phyloP scores from a whole-genome alignment of 768 basidiomycete species.

The Hypsizygus marmoreus region DNA sequence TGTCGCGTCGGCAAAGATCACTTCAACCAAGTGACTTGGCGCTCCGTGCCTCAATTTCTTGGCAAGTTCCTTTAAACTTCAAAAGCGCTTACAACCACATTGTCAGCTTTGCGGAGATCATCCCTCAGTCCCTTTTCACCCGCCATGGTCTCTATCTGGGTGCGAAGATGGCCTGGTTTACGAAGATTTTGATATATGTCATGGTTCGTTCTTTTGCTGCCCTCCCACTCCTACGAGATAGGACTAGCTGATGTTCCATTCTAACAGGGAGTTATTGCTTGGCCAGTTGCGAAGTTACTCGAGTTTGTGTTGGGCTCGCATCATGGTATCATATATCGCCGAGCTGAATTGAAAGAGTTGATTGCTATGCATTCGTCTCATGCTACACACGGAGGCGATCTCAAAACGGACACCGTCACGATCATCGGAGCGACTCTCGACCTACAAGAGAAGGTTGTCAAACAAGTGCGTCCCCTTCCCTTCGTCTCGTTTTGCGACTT shows the following conservation, averaged over 20 bases:
- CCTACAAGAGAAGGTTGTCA: constrained; percentile 83
- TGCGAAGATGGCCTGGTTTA: constrained; percentile 76
- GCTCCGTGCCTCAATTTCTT: too few relatives aligned
- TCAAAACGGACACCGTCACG: constrained; percentile 83
- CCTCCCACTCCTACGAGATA: constrained; percentile 1
- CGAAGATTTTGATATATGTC: constrained; percentile 65
- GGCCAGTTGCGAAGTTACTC: constrained; percentile 85
- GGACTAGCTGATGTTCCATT: neutral
- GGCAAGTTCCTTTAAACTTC: constrained; percentile 4
- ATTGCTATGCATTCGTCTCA: constrained; percentile 84
- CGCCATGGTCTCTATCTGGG: constrained; percentile 89
- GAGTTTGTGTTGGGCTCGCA: constrained; percentile 79
- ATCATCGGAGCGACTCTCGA: constrained; percentile 91
- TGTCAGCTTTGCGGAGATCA: constrained; percentile 88
- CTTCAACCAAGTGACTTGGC: too few relatives aligned
- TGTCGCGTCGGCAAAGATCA: too few relatives aligned
- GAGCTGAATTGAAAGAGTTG: constrained; percentile 84
- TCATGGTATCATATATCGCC: constrained; percentile 89
- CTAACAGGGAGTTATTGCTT: constrained; percentile 67
- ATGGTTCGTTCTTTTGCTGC: constrained; percentile 45
- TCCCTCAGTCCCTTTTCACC: constrained; percentile 90
- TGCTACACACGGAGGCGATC: constrained; percentile 78
- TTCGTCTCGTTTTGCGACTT: neutral
- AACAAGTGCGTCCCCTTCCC: constrained; percentile 44
- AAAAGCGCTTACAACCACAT: constrained; percentile 1